A percentile compares a stretch with the other conserved stretches of the same genome.
These are phyloP conservation scores for Amanita inopinata DNA, from an alignment of 768 basidiomycete species.

Conservation along the genomic window DNA sequence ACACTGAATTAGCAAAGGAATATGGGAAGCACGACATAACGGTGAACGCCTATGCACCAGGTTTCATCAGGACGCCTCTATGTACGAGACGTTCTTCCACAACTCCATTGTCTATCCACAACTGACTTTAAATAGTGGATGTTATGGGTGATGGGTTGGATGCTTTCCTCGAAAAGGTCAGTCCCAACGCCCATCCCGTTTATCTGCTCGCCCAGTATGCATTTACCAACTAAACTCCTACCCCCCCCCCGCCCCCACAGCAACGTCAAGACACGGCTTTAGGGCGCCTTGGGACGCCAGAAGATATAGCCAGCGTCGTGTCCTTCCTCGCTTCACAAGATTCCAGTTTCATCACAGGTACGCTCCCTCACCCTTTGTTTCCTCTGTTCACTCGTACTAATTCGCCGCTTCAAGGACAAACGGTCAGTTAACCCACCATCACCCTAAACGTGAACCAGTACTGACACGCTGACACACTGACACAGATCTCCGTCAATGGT, in stretches of 20 bases:
- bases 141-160: not conserved
- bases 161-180: not conserved
- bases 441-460: too few species aligned
- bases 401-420: too few species aligned
- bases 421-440: too few species aligned
- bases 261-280: not conserved
- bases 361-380: too few species aligned
- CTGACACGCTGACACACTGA: too few species aligned
- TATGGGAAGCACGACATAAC: constrained; percentile 28
- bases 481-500: too few species aligned
- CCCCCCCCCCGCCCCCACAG: not conserved
- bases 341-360: constrained; percentile 15
- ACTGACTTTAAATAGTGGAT: not conserved
- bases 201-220: too few species aligned
- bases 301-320: constrained; percentile 28
- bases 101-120: not conserved
- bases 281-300: constrained; percentile 10
- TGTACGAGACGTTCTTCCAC: not conserved
- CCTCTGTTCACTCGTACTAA: too few species aligned
- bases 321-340: constrained; percentile 25
- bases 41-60: constrained; percentile 33
- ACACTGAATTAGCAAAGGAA: constrained; percentile 30
- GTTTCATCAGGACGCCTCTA: constrained; percentile 10
- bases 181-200: too few species aligned
- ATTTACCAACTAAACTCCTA: not conserved